Base-by-base conservation (phyloP, 106 monocot species). In the Platanthera zijinensis region DNA sequence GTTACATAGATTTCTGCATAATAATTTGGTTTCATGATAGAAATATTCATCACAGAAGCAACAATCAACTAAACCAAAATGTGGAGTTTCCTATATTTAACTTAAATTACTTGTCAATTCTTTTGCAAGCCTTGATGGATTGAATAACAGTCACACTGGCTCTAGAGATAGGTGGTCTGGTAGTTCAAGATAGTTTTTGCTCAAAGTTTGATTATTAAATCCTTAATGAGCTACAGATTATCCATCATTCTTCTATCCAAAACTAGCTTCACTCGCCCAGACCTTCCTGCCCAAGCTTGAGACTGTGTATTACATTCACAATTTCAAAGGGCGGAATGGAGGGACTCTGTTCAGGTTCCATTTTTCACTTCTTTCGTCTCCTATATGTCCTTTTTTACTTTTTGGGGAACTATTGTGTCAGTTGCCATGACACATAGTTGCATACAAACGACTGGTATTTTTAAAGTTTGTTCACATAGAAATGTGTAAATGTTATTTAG, bases 201-300 rank as follows among this genome's bases (percentile, higher is more conserved):
- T 62, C 50, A 5, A 12, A 73, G 0, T 46, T 51, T 11, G 12
- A 21, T 18, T 75, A 6, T 8, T 32, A 32, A 32, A 32, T 48
- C 84, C 85, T 92, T 90, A 70, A 89, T 30, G 63, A 75, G 68
- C 52, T 17, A 77, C 32, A 93, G 96, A 97, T 86, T 97, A 97
- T 77, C 96, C 96, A 50, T 62, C 91, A 46, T 93, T 97, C 83
- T 97, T 97, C 86, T 97, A 97, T 78, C 96, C 92, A 7, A 96
- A 96, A 81, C 77, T 96, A 52, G 96, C 80, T 19, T 84, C 71
- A 19, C 89, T 96, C 13, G 67, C 85, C 17, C 87, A 96, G 74
- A 84, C 87, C 51, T 89, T 96, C 69, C 82, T 96, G 11, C 93
- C 90, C 17, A 96, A 88, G 76, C 45, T 96, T 68, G 95, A 95